Conservation (phyloP, 2,329 filamentous ascomycete genomes). For the Cladosporium velox region DNA sequence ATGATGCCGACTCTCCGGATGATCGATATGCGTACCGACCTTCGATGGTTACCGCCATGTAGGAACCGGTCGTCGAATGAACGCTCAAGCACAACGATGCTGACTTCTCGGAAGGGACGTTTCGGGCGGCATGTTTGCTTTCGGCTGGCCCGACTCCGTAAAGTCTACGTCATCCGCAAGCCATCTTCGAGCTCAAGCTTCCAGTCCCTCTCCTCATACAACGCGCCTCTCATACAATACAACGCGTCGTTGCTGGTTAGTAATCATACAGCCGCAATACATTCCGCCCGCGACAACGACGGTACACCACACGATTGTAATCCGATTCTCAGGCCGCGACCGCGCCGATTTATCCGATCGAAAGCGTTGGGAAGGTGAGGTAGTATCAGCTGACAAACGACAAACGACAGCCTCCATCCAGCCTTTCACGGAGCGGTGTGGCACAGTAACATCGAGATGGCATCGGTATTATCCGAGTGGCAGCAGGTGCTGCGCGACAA, state of each 20-base stretch:
- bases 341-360: background rate
- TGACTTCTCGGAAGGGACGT: background rate
- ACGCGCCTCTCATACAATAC: background rate
- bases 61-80: background rate
- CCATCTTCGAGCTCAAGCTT: background rate
- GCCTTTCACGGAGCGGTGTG: background rate
- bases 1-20: background rate
- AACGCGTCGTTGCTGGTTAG: background rate
- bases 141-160: background rate
- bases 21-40: background rate
- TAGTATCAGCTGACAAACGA: conserved; percentile 11
- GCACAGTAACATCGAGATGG: conserved; percentile 1
- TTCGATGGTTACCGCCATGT: background rate
- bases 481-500: conserved; percentile 32
- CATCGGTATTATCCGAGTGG: conserved; percentile 22
- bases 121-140: background rate
- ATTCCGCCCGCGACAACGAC: background rate
- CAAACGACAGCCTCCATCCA: background rate
- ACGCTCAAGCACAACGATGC: background rate
- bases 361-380: conserved; percentile 2
- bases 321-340: background rate
- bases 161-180: background rate
- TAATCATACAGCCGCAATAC: background rate
- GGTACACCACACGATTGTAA: background rate
- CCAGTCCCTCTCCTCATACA: background rate